These are phyloP conservation scores for Isabelozyma gotoi DNA, from an alignment of 805 yeast genomes.

Conservation along the genomic window DNA sequence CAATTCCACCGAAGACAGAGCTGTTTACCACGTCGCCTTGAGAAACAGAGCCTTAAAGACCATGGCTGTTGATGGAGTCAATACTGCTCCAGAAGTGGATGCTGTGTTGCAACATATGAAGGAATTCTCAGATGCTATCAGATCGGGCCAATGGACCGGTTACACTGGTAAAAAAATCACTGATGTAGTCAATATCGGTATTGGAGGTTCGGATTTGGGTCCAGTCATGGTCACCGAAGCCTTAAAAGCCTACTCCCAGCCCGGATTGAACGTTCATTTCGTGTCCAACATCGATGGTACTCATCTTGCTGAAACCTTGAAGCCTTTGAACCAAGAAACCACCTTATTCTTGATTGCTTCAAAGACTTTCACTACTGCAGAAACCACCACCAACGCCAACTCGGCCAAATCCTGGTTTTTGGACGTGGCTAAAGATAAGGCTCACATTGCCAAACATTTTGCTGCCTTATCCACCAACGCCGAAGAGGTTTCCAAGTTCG, in stretches of 20 bases:
- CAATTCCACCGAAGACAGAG: constrained; percentile 94
- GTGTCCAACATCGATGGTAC: constrained; percentile 99
- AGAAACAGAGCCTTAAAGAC: constrained; percentile 86
- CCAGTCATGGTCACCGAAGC: constrained; percentile 99
- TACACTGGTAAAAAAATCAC: constrained; percentile 93
- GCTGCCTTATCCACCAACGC: constrained; percentile 96
- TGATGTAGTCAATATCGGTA: constrained; percentile 95
- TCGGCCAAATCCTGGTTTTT: constrained; percentile 96
- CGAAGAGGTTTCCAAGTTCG: constrained; percentile 86
- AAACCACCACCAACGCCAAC: constrained; percentile 94
- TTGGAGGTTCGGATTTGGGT: constrained; percentile 98
- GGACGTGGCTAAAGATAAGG: constrained; percentile 59
- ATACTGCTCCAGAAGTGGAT: constrained; percentile 91
- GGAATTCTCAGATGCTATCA: constrained; percentile 85
- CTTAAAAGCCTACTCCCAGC: constrained; percentile 80
- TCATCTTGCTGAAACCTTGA: constrained; percentile 88
- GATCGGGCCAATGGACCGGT: constrained; percentile 96
- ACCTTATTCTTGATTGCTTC: constrained; percentile 92
- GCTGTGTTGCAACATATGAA: constrained; percentile 92
- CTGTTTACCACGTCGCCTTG: constrained; percentile 95
- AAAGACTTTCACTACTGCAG: constrained; percentile 98
- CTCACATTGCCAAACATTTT: constrained; percentile 92
- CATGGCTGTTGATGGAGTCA: constrained; percentile 85
- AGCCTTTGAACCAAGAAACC: constrained; percentile 79
- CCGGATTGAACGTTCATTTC: constrained; percentile 77